These are phyloP conservation scores for Beta corolliflora DNA, from an alignment of 179 eudicot species.

Conservation along the genomic window DNA sequence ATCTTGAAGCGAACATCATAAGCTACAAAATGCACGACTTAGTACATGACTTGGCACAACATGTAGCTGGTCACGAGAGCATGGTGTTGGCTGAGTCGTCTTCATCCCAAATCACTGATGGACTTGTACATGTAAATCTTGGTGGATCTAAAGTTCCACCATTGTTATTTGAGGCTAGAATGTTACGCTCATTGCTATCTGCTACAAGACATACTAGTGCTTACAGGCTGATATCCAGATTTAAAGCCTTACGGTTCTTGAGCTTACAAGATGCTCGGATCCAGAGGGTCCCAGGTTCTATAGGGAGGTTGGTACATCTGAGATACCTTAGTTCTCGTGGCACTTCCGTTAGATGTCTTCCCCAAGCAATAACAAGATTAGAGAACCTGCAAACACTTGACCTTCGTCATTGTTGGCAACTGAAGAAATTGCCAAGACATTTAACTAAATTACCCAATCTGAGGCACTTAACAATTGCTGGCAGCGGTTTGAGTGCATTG, in stretches of 20 bases:
- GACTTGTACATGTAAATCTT: background rate
- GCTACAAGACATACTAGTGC: too few relatives aligned
- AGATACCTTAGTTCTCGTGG: conserved; percentile 21
- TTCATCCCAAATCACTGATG: background rate
- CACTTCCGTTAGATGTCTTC: background rate
- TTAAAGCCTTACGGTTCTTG: background rate
- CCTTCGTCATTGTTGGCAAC: background rate
- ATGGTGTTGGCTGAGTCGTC: background rate
- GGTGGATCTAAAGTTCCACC: background rate
- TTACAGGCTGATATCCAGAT: background rate
- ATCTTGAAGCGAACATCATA: background rate
- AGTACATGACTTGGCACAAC: conserved; percentile 29
- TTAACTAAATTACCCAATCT: conserved; percentile 13
- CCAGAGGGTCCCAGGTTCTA: conserved; percentile 14
- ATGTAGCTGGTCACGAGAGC: conserved; percentile 1
- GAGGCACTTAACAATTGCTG: background rate
- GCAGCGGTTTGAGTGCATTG: background rate
- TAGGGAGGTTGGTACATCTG: conserved; percentile 24
- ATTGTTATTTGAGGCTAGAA: background rate
- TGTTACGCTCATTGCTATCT: conserved; percentile 4
- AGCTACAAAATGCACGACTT: conserved; percentile 23
- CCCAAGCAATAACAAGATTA: conserved; percentile 7
- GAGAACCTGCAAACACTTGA: conserved; percentile 22
- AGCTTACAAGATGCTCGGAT: background rate
- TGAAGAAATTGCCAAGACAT: conserved; percentile 17